These are phyloP conservation scores for Beauveria varroae DNA, from an alignment of 2,329 filamentous ascomycete genomes.

Conservation along the genomic window DNA sequence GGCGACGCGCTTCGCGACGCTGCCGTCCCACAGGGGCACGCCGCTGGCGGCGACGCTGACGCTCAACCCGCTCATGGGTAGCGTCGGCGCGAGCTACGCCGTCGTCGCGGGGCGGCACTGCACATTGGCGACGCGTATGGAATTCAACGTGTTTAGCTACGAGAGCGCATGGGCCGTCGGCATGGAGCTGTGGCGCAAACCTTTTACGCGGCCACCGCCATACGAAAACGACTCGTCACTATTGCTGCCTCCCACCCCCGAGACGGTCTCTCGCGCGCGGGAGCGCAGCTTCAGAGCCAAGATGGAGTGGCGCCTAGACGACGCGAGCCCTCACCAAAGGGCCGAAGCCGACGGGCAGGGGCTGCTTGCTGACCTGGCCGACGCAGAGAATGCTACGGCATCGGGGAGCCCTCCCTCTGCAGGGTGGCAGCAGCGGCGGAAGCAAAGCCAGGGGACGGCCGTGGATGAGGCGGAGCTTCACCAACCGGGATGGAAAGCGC, in stretches of 20 bases:
- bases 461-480: constrained; percentile 19
- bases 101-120: constrained; percentile 78
- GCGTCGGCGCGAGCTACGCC: constrained; percentile 83
- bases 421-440: neutral
- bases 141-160: constrained; percentile 98
- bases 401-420: neutral
- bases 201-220: constrained; percentile 30
- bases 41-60: constrained; percentile 92
- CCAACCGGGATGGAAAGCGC: constrained; percentile 13
- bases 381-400: neutral
- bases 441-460: neutral
- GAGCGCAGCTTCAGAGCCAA: constrained; percentile 47
- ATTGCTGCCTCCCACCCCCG: constrained; percentile 18
- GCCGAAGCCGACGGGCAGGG: neutral
- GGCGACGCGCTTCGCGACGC: constrained; percentile 80
- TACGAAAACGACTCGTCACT: constrained; percentile 16
- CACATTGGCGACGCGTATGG: constrained; percentile 81
- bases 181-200: constrained; percentile 82
- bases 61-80: constrained; percentile 89
- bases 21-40: constrained; percentile 73
- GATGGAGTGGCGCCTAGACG: constrained; percentile 40
- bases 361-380: neutral
- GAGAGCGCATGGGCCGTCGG: constrained; percentile 90
- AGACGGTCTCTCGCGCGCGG: neutral
- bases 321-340: neutral